Evolutionary conservation across 1,139 yeast species (phyloP), one percentile per base, ranked within the genome.

Genomic region (Geotrichum aggregatum): DNA sequence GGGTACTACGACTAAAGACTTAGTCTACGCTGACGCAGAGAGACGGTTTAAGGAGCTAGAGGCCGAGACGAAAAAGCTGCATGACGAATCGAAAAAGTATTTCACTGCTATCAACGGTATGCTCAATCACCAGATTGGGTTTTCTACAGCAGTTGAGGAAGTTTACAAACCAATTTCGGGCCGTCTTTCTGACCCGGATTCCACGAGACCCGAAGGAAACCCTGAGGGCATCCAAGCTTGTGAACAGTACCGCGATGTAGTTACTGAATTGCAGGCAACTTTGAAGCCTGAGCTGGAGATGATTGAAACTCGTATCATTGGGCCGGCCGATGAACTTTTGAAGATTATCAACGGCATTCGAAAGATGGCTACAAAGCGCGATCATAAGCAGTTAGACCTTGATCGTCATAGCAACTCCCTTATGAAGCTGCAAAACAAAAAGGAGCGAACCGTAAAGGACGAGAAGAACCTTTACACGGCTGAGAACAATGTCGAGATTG

Each of bases 111-210:
- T 92, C 55, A 88, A 87, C 64, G 96, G 94, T 39, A 89, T 92
- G 95, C 75, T 92, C 62, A 84, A 82, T 58, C 94, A 85, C 68
- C 98, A 92, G 69, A 85, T 91, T 60, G 97, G 91, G 56, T 92
- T 91, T 67, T 84, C 96, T 36, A 84, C 84, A 64, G 95, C 96
- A 1, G 88, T 94, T 71, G 97, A 89, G 68, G 97, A 91, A 66
- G 87, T 92, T 54, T 92, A 89, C 74, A 88, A 91, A 71, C 99
- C 99, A 2, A 92, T 92, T 58, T 82, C 92, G 54, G 98, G 98
- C 34, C 80, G 91, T 56, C 74, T 87, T 69, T 83, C 94, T 13
- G 98, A 92, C 66, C 97, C 98, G 7, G 84, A 82, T 64, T 79
- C 95, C 5, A 68, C 88, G 3, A 79, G 80, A 39, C 94, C 89